Conservation (phyloP, 1,139 yeast genomes). For the Suhomyces yuchorum region DNA sequence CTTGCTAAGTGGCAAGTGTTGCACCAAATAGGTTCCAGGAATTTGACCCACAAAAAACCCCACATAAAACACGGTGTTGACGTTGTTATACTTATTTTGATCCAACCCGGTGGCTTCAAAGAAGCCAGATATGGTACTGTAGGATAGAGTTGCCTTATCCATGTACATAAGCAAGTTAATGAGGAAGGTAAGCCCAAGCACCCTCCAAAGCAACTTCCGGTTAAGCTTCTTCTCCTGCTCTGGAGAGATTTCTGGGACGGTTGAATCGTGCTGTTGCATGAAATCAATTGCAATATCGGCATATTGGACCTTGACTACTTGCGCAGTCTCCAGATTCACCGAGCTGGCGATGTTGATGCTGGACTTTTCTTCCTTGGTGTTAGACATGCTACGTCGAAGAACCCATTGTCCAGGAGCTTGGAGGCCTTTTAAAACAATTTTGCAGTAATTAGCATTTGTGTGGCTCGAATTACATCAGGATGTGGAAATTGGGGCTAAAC, state of each 20-base stretch:
- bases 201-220: conserved; percentile 33
- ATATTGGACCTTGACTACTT: conserved; percentile 16
- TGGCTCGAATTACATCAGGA: conserved; percentile 1
- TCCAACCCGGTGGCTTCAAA: conserved; percentile 41
- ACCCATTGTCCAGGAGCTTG: background rate
- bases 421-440: background rate
- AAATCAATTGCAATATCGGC: conserved; percentile 44
- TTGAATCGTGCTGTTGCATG: conserved; percentile 30
- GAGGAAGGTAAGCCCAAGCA: conserved; percentile 36
- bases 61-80: conserved; percentile 41
- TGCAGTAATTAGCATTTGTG: background rate
- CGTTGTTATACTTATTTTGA: conserved; percentile 36
- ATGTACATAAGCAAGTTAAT: conserved; percentile 41
- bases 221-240: conserved; percentile 35
- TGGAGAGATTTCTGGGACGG: conserved; percentile 28
- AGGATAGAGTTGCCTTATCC: conserved; percentile 49
- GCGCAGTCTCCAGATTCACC: background rate
- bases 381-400: background rate
- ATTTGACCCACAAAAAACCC: conserved; percentile 41
- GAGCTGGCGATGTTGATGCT: background rate
- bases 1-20: conserved; percentile 35
- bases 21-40: conserved; percentile 33
- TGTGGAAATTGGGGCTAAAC: background rate
- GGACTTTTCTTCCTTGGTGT: background rate
- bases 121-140: conserved; percentile 43